phyloP scores from a whole-genome alignment of 1,284 basidiomycete genomes.

The Cystobasidium slooffiae region DNA sequence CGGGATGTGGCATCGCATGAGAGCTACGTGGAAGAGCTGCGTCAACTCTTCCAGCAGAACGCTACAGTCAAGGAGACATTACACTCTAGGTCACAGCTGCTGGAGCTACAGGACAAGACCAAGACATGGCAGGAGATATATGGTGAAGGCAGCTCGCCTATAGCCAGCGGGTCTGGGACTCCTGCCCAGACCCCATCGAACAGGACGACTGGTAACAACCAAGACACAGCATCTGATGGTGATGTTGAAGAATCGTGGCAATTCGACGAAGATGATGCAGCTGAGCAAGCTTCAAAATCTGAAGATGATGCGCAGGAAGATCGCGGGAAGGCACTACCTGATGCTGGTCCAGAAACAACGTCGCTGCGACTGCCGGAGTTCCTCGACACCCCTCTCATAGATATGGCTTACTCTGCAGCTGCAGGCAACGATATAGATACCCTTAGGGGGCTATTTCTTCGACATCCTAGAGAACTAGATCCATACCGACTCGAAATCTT shows the following conservation, averaged over 20 bases:
- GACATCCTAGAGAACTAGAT: slow-evolving; percentile 67
- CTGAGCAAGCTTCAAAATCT: background rate
- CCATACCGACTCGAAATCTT: slow-evolving; percentile 72
- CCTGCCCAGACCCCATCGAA: background rate
- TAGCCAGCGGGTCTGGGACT: slow-evolving; percentile 17
- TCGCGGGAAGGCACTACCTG: too few species aligned
- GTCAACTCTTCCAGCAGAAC: slow-evolving; percentile 4
- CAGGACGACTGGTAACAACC: background rate
- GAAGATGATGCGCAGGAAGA: background rate
- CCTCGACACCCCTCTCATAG: slow-evolving; percentile 65
- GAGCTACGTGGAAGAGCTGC: slow-evolving; percentile 28
- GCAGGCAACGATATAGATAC: slow-evolving; percentile 66
- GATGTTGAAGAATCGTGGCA: slow-evolving; percentile 46
- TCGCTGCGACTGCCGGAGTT: slow-evolving; percentile 67
- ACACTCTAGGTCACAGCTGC: slow-evolving; percentile 33
- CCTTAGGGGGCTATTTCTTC: slow-evolving; percentile 65
- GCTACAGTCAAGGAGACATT: slow-evolving; percentile 17
- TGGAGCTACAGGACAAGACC: slow-evolving; percentile 46
- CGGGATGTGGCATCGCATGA: background rate
- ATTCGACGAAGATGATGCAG: slow-evolving; percentile 30
- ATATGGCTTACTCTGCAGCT: slow-evolving; percentile 69
- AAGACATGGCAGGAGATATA: slow-evolving; percentile 47
- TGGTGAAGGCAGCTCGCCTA: slow-evolving; percentile 1
- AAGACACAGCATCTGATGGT: slow-evolving; percentile 29
- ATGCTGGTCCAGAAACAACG: too few species aligned